Evolutionary conservation across 768 basidiomycete species (phyloP), one percentile per base, ranked within the genome.

Genomic region (Solioccasus polychromus): DNA sequence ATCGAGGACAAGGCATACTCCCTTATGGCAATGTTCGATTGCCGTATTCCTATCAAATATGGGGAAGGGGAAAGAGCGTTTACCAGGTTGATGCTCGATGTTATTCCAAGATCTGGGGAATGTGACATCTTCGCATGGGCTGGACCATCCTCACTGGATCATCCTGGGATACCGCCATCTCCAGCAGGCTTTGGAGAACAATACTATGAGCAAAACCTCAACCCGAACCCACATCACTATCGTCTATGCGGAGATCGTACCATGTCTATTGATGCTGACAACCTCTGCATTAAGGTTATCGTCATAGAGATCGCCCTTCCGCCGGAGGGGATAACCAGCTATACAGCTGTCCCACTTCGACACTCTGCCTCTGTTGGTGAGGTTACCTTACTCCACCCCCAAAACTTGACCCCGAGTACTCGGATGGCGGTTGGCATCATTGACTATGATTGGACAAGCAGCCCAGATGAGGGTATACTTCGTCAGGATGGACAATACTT

Each of bases 111-210:
- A 29, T 45, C 55, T 9, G 45, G 55, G 17, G 51, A 59, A 29
- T 59, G 57, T 17, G 57, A 59, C 12, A 39, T 45, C 36, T 57
- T 59, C 11, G 48, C 57, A 12, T 59, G 58, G 58, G 58, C 58
- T n/a, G 58, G 58, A 1, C 42, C 43, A 4, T 44, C 28, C 25
- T 50, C 58, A 15, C 14, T 3, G 2, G 8, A 35, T 25, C 45
- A 53, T 20, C 41, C 38, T 17, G 50, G 35, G 17, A 24, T 59
- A 40, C 54, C 57, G 2, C 43, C 32, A 20, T 59, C 58, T 19
- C 48, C 48, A 5, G 30, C 35, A 0, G 47, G 57, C 18, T 59
- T 53, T 41, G 42, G 45, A 14, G 5, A 36, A 15, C 12, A 42
- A n/a, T 31, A 40, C 20, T 7, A 20, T 8, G 45, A 56, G 3